Evolutionary conservation across 1,284 basidiomycete genomes (phyloP).

Genomic region (Gomphus sp.): DNA sequence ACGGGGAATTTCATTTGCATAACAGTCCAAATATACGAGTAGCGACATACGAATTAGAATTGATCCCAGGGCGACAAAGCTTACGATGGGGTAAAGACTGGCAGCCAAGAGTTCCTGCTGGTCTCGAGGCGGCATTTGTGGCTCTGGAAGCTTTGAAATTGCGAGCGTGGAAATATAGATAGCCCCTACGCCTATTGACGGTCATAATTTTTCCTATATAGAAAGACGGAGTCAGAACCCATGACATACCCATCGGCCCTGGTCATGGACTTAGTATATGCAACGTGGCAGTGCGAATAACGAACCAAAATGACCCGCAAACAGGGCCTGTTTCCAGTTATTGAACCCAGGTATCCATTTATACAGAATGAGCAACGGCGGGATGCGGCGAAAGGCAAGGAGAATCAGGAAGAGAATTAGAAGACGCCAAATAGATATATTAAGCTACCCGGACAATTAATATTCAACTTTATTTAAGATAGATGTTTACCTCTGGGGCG

Average conservation of each 20-base stretch:
- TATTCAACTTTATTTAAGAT: background rate
- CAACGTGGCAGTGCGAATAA: too few species aligned
- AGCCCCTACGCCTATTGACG: slow-evolving; percentile 56
- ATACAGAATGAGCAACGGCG: slow-evolving; percentile 65
- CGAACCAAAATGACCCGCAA: slow-evolving; percentile 78
- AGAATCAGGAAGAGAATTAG: slow-evolving; percentile 59
- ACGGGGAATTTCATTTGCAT: background rate
- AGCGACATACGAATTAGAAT: slow-evolving; percentile 62
- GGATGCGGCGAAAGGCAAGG: slow-evolving; percentile 68
- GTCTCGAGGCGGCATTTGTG: slow-evolving; percentile 46
- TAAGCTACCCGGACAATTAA: slow-evolving; percentile 44
- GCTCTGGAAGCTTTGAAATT: slow-evolving; percentile 52
- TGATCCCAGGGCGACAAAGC: slow-evolving; percentile 78
- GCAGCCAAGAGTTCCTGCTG: slow-evolving; percentile 65
- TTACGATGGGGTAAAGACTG: slow-evolving; percentile 69
- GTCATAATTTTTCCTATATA: background rate
- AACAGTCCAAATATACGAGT: background rate
- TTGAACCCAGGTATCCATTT: slow-evolving; percentile 79
- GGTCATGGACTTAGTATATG: background rate
- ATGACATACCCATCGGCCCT: slow-evolving; percentile 49
- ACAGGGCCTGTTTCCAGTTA: slow-evolving; percentile 72
- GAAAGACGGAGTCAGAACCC: background rate
- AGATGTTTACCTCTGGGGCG: slow-evolving; percentile 3
- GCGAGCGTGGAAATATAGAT: slow-evolving; percentile 82
- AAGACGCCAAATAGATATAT: slow-evolving; percentile 68